Evolutionary conservation across 345 rosid genomes (phyloP).

Genomic region (Acer campestre): DNA sequence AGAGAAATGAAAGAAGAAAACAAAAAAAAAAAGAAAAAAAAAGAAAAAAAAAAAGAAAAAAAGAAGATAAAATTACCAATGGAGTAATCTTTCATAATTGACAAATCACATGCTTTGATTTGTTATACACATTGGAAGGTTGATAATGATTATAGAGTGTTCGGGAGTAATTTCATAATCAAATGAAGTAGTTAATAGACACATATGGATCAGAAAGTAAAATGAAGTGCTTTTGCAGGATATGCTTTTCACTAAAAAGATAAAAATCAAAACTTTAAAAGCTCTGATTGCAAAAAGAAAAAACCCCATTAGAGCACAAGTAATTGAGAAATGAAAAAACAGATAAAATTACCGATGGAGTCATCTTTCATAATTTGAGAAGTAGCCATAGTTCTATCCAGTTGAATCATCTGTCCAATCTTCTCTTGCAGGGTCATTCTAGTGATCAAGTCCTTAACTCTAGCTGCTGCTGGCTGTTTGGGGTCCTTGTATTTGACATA

Average conservation of each 20-base stretch:
- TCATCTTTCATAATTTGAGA: conserved; percentile 43
- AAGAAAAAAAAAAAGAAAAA: too few relatives aligned
- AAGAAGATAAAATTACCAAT: conserved; percentile 33
- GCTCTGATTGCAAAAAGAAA: too few relatives aligned
- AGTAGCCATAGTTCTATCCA: conserved; percentile 52
- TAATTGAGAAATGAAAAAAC: too few relatives aligned
- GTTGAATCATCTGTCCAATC: conserved; percentile 66
- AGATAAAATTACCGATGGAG: conserved; percentile 40
- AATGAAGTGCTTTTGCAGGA: too few relatives aligned
- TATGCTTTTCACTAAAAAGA: too few relatives aligned
- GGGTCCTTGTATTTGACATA: conserved; percentile 53
- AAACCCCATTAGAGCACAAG: too few relatives aligned
- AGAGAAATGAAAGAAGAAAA: too few relatives aligned
- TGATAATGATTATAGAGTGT: not conserved
- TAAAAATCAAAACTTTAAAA: too few relatives aligned
- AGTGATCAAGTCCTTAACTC: conserved; percentile 45
- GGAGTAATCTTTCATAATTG: conserved; percentile 43
- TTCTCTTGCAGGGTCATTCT: conserved; percentile 59
- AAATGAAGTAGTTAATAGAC: too few relatives aligned
- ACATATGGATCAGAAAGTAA: too few relatives aligned
- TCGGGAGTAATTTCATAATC: too few relatives aligned
- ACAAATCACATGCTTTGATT: not conserved
- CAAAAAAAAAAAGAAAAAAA: too few relatives aligned
- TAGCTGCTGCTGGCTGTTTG: conserved; percentile 39
- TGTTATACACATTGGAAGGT: not conserved